Base-by-base conservation (phyloP, 768 basidiomycete genomes). In the Pleurotus eryngii region DNA sequence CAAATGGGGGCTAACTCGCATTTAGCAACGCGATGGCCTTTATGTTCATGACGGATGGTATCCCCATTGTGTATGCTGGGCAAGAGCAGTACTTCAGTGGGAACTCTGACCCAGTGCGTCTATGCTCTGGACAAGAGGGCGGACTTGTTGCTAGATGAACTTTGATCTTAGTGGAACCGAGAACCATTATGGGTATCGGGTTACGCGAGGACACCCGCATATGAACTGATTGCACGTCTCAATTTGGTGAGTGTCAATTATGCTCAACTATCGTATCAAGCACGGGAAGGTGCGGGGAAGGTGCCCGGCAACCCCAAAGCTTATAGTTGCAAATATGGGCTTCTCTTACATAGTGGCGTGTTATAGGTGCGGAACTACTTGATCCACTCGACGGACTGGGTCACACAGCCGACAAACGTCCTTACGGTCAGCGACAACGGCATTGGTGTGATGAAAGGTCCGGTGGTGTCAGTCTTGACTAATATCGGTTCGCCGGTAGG, bases 1-100 rank as follows among this genome's bases (percentile, higher is more conserved):
- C 30, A 35, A 35, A 17, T 40, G 49, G 26, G 49, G 6, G 18
- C 37, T 49, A 27, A 37, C 1, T 24, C 17, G 22, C 18, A 51
- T 43, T 40, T 39, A 87, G 85, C 64, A 91, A 91, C 67, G 86
- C 88, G 12, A 84, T 91, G 84, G 72, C 82, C 7, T 83, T 87
- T 63, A 84, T 74, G 57, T 91, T 89, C 69, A 84, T 91, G 82
- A 81, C 81, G 49, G 90, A 91, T 58, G 89, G 90, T n/a, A 89
- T 90, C 61, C 90, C 90, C 0, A 84, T 92, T 58, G 81, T 90
- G 9, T 92, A 92, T 67, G 89, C 90, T 59, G 90, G 90, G 1
- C 88, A 89, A 70, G 90, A 92, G 63, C 90, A 91, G 66, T 72
- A 77, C 40, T 86, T 89, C 67, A 73, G 70, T 56, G 90, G 90